Conservation (phyloP, 805 yeast genomes). For the Yarrowia porcina region DNA sequence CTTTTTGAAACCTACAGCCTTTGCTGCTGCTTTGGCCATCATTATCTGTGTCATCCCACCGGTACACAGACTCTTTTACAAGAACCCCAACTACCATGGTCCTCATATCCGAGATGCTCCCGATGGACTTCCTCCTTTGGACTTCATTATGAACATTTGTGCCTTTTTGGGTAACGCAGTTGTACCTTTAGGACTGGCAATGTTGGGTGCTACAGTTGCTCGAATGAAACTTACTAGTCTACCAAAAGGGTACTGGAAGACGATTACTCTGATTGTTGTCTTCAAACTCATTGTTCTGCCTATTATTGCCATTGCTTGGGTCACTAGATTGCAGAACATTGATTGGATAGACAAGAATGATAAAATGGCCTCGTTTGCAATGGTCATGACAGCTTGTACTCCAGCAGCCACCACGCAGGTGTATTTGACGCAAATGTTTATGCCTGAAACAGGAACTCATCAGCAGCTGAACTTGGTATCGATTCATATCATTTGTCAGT, state of each 20-base stretch:
- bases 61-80: conserved; percentile 65
- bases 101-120: conserved; percentile 68
- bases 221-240: conserved; percentile 58
- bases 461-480: conserved; percentile 81
- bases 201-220: conserved; percentile 86
- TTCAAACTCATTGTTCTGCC: conserved; percentile 69
- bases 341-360: conserved; percentile 63
- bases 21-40: conserved; percentile 63
- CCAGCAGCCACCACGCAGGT: conserved; percentile 89
- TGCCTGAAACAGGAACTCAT: conserved; percentile 57
- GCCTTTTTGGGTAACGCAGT: conserved; percentile 79
- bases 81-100: conserved; percentile 34
- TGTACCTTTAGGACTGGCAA: conserved; percentile 79
- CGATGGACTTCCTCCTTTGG: conserved; percentile 76
- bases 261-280: conserved; percentile 55
- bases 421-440: conserved; percentile 82
- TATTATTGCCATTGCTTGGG: conserved; percentile 68
- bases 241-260: conserved; percentile 64
- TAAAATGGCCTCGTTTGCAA: conserved; percentile 62
- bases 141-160: conserved; percentile 78
- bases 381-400: conserved; percentile 69
- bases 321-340: conserved; percentile 55
- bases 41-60: conserved; percentile 83
- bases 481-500: conserved; percentile 68
- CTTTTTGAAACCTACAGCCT: conserved; percentile 66